These are phyloP conservation scores for Debaryomyces fabryi DNA, from an alignment of 1,139 yeast species.

Conservation along the genomic window DNA sequence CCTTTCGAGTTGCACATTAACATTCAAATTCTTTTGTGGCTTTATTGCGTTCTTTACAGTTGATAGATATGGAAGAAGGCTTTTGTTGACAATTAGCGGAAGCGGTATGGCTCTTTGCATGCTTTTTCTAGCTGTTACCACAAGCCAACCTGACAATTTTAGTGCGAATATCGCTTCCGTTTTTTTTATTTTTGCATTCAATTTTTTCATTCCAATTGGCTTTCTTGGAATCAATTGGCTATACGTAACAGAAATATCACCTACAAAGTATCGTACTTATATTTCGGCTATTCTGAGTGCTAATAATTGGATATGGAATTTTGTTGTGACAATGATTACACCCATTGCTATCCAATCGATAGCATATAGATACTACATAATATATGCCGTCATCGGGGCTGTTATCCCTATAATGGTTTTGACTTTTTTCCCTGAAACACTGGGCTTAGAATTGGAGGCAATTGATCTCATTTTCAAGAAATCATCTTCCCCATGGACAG, in stretches of 20 bases:
- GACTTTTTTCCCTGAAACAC: neutral
- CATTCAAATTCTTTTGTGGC: constrained; percentile 2
- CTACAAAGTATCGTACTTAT: neutral
- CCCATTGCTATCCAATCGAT: neutral
- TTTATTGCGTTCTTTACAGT: constrained; percentile 1
- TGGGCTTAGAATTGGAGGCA: constrained; percentile 2
- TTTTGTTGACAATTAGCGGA: neutral
- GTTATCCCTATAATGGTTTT: neutral
- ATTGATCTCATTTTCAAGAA: neutral
- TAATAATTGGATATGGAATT: constrained; percentile 3
- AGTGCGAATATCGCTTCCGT: neutral
- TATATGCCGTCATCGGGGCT: constrained; percentile 1
- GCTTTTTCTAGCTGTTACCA: neutral
- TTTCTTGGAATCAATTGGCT: neutral
- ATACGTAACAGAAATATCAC: neutral
- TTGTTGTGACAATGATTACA: neutral
- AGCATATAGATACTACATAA: neutral
- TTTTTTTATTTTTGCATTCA: constrained; percentile 1
- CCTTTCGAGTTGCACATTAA: neutral
- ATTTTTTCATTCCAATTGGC: constrained; percentile 2
- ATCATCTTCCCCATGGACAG: neutral
- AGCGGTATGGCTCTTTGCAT: neutral
- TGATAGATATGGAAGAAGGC: neutral
- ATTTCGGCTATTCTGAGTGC: neutral
- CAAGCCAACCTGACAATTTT: neutral